Conservation (phyloP, 176 grass and related monocot species). For the Carex myosuroides region DNA sequence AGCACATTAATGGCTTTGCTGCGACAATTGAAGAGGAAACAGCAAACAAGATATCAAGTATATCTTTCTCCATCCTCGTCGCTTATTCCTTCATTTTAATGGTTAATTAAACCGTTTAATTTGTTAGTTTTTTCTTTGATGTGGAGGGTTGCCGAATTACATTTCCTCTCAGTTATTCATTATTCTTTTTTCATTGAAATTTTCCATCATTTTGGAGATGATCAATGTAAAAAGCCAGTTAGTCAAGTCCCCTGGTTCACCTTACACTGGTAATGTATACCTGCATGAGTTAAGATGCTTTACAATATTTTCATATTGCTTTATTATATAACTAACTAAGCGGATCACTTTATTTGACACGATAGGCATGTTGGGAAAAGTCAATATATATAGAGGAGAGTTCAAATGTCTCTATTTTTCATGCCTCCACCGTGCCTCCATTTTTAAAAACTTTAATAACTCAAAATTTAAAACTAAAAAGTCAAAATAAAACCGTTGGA, state of each 20-base stretch:
- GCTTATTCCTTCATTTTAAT: not conserved
- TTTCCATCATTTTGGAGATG: not conserved
- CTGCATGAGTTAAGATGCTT: too few species aligned
- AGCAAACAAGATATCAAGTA: slow-evolving; percentile 44
- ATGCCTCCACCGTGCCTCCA: too few species aligned
- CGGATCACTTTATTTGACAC: too few species aligned
- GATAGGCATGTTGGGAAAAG: too few species aligned
- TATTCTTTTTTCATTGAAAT: not conserved
- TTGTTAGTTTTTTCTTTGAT: not conserved
- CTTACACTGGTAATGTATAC: not conserved
- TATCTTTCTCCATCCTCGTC: not conserved
- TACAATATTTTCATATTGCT: too few species aligned
- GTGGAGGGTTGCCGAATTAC: not conserved
- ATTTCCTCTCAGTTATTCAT: too few species aligned
- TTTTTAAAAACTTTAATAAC: too few species aligned
- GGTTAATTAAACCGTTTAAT: not conserved
- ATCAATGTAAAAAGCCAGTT: not conserved
- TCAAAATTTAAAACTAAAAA: too few species aligned
- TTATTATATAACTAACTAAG: too few species aligned
- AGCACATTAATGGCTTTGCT: slow-evolving; percentile 80
- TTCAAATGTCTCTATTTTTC: too few species aligned
- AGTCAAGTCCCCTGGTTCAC: not conserved
- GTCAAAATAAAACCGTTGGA: too few species aligned
- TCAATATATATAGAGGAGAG: too few species aligned
- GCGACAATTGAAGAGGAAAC: slow-evolving; percentile 37